Conservation (phyloP, 495 filamentous ascomycete species). For the Tuber brumale region DNA sequence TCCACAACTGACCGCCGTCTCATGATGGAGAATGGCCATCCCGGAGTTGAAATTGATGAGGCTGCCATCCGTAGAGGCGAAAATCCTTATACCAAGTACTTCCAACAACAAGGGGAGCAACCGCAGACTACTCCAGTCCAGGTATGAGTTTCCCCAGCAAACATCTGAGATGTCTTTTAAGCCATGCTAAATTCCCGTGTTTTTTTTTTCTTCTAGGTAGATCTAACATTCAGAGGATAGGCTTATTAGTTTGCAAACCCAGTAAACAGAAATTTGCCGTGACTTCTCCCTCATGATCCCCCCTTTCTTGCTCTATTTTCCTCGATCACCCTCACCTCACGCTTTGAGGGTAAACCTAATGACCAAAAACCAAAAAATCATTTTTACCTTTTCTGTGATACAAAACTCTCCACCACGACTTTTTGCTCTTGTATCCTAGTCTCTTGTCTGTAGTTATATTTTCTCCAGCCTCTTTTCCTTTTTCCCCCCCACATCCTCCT, state of each 20-base stretch:
- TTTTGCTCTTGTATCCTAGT: not conserved
- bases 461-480: not conserved
- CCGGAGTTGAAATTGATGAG: conserved; percentile 57
- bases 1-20: conserved; percentile 47
- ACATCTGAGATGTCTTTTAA: not conserved
- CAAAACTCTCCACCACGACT: not conserved
- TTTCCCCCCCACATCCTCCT: not conserved
- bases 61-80: conserved; percentile 58
- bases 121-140: conserved; percentile 15
- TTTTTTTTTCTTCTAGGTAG: not conserved
- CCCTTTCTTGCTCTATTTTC: not conserved
- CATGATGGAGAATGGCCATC: conserved; percentile 55
- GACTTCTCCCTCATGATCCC: not conserved
- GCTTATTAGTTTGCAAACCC: not conserved
- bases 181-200: not conserved
- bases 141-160: not conserved
- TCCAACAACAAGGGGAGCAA: conserved; percentile 54
- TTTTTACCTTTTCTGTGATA: not conserved
- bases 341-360: not conserved
- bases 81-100: conserved; percentile 59
- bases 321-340: not conserved
- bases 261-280: not conserved
- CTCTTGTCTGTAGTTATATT: conserved; percentile 2
- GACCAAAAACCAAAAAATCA: not conserved
- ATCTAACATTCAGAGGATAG: conserved; percentile 5